Conservation (phyloP, 768 basidiomycete species). For the Royoungia palumana region DNA sequence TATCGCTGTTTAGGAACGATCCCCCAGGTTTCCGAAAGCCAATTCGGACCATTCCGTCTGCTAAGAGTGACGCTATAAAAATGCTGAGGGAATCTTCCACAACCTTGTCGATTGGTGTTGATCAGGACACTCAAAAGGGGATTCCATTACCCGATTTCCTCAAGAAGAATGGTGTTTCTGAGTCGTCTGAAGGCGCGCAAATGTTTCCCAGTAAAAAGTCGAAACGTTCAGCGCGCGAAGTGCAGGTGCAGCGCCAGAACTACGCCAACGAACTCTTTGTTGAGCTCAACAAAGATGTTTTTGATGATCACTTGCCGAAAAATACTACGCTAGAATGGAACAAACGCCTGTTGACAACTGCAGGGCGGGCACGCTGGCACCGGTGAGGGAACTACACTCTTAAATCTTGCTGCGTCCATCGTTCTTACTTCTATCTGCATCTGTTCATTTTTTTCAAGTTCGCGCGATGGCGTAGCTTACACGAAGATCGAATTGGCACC, state of each 20-base stretch:
- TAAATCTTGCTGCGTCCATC: background rate
- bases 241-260: conserved; percentile 38
- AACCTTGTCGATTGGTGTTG: background rate
- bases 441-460: conserved; percentile 32
- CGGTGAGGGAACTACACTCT: conserved; percentile 36
- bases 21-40: conserved; percentile 49
- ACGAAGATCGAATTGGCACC: conserved; percentile 75
- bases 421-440: background rate
- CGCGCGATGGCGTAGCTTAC: conserved; percentile 53
- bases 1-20: conserved; percentile 38
- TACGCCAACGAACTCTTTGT: conserved; percentile 61
- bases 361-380: conserved; percentile 66
- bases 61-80: background rate
- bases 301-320: conserved; percentile 50
- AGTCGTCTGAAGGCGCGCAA: background rate
- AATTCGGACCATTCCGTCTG: conserved; percentile 22
- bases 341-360: conserved; percentile 61
- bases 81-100: background rate
- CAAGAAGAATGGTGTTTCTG: conserved; percentile 5
- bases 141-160: conserved; percentile 9
- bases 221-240: conserved; percentile 29
- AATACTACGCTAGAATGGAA: conserved; percentile 64
- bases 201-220: conserved; percentile 21
- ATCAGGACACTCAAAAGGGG: conserved; percentile 6
- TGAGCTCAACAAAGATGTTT: conserved; percentile 57